Base-by-base conservation (phyloP, 139 green algal species). In the Yamagishiella unicocca region DNA sequence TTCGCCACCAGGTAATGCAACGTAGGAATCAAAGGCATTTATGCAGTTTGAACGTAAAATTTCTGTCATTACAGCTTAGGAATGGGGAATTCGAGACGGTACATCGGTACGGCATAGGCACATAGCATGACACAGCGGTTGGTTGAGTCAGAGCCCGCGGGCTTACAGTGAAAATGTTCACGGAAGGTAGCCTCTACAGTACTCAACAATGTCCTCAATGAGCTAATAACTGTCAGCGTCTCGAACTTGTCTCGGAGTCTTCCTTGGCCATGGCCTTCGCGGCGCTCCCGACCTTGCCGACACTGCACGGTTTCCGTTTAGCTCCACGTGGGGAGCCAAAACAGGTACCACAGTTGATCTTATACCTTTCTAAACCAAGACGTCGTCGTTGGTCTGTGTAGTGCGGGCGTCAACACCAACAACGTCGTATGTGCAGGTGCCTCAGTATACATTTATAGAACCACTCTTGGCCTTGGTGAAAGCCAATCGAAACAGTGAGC, bases 221-320 rank as follows among this genome's bases (percentile, higher is more conserved):
- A n/a, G n/a, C n/a, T n/a, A n/a, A n/a, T n/a, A n/a, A n/a, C n/a
- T n/a, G n/a, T n/a, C n/a, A n/a, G n/a, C n/a, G n/a, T n/a, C n/a
- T n/a, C n/a, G n/a, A n/a, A 58, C 50, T 25, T 58, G 12, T 58
- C 50, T 25, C 50, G 50, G 12, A 58, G 17, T 12, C 50, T 12
- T 12, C 50, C 12, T 12, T 58, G 12, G 50, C 50, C 12, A 82
- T 82, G 79, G 79, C 61, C 33, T 85, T 75, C 61, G 61, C 42
- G 2, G 25, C 61, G 12, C 24, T 85, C 10, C 79, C 79, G 3
- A 29, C 42, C 14, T 50, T 85, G 27, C 78, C 78, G 40, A n/a
- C n/a, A 31, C 58, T 85, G 2, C 79, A 85, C 40, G 79, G 79
- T 0, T 38, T 85, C 22, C 61, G 42, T 40, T 10, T 62, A 12